Conservation (phyloP, 768 basidiomycete genomes). For the Pulveroboletus sp. region DNA sequence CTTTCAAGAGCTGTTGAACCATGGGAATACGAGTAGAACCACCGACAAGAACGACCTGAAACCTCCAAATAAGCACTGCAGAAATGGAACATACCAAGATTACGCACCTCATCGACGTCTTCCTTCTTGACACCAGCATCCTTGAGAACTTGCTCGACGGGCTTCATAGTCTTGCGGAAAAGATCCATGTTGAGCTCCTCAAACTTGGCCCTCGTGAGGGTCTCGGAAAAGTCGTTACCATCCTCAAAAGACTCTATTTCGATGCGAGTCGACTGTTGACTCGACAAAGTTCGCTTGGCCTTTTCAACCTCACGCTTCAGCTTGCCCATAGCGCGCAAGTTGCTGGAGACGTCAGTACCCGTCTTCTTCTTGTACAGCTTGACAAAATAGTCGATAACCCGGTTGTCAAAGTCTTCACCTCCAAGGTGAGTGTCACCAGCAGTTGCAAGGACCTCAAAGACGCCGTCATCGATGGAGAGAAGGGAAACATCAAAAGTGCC, state of each 20-base stretch:
- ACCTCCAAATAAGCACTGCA: background rate
- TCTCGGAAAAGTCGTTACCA: constrained; percentile 97
- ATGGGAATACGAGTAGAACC: constrained; percentile 99
- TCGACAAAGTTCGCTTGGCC: constrained; percentile 89
- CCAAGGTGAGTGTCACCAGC: constrained; percentile 94
- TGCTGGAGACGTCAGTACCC: constrained; percentile 73
- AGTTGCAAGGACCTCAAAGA: constrained; percentile 85
- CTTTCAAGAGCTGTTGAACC: constrained; percentile 96
- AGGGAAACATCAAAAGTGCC: constrained; percentile 99
- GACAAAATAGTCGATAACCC: constrained; percentile 84
- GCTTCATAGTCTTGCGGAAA: constrained; percentile 99
- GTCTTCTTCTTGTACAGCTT: constrained; percentile 92
- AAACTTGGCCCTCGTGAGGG: constrained; percentile 96
- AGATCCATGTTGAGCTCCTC: constrained; percentile 98
- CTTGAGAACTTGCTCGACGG: constrained; percentile 97
- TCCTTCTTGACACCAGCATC: constrained; percentile 99
- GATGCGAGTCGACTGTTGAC: constrained; percentile 83
- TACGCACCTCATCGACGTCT: constrained; percentile 77
- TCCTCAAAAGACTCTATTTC: constrained; percentile 96
- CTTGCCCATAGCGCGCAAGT: constrained; percentile 83
- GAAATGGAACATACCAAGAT: background rate
- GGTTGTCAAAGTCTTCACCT: constrained; percentile 95
- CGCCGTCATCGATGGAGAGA: constrained; percentile 89
- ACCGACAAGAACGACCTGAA: constrained; percentile 82
- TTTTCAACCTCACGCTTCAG: constrained; percentile 93